phyloP scores from a whole-genome alignment of 768 basidiomycete genomes.

The Mycena maculata region DNA sequence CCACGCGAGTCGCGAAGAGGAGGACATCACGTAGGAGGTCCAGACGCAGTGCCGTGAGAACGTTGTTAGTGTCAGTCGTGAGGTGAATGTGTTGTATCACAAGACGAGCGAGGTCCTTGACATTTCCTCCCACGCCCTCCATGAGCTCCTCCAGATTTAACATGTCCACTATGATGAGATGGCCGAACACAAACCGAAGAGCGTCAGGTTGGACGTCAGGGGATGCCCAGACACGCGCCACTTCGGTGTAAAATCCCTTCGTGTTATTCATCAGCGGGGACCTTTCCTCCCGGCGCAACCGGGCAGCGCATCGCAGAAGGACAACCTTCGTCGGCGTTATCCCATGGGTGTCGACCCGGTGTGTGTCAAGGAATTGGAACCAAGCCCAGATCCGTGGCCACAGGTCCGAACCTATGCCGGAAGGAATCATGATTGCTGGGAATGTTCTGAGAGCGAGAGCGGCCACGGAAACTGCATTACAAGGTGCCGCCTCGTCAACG shows the following conservation, averaged over 20 bases:
- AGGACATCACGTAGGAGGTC: neutral
- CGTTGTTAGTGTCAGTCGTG: neutral
- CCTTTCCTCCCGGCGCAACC: neutral
- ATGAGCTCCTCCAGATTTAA: neutral
- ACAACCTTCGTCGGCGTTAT: neutral
- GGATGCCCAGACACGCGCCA: neutral
- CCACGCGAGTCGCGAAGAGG: neutral
- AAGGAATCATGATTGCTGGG: neutral
- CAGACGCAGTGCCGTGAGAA: neutral
- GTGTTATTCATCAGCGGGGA: neutral
- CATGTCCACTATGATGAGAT: neutral
- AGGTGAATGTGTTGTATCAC: neutral
- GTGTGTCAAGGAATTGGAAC: conserved; percentile 3
- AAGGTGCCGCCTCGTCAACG: neutral
- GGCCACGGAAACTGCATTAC: neutral
- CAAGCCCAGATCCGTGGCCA: conserved; percentile 11
- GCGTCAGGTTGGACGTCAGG: neutral
- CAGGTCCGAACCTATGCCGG: neutral
- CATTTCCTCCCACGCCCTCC: neutral
- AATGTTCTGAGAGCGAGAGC: neutral
- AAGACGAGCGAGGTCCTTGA: neutral
- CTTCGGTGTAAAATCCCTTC: neutral
- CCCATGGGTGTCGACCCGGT: neutral
- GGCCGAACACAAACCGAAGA: neutral
- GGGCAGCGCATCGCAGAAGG: neutral